Evolutionary conservation across 495 filamentous ascomycete genomes (phyloP).

Genomic region (Hyaloscypha finlandica): DNA sequence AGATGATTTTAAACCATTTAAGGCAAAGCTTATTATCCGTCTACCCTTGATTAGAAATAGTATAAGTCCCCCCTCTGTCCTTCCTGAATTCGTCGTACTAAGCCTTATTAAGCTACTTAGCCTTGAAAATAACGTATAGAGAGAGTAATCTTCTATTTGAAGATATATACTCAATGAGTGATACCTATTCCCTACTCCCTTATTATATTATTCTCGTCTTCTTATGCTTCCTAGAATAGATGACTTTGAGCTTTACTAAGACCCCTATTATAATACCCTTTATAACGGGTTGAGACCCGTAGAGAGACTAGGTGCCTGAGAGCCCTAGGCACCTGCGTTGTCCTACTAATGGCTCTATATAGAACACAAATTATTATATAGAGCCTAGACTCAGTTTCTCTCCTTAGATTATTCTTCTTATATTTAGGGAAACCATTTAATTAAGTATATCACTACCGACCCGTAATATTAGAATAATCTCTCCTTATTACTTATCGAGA

Average conservation of each 20-base stretch:
- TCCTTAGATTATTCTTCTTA: no score
- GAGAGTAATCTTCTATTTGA: neutral
- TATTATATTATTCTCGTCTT: neutral
- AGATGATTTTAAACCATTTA: neutral
- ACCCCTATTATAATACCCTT: neutral
- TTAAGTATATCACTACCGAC: no score
- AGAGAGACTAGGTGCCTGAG: no score
- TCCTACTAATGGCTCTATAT: no score
- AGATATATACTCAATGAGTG: neutral
- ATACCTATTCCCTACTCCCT: neutral
- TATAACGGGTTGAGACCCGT: no score
- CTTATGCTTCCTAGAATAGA: neutral
- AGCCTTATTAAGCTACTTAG: neutral
- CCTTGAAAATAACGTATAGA: neutral
- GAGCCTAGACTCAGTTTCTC: no score
- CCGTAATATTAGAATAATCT: no score
- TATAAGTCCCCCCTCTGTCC: neutral
- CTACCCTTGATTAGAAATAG: neutral
- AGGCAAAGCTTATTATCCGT: neutral
- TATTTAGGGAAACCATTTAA: no score
- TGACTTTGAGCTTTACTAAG: neutral
- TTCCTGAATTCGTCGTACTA: neutral
- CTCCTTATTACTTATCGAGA: no score
- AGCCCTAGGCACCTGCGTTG: no score
- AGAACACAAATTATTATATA: no score